A percentile compares a stretch with the other conserved stretches of the same genome.
Conservation (phyloP, 1,284 basidiomycete species). For the Fistulinella cinereoalba region DNA sequence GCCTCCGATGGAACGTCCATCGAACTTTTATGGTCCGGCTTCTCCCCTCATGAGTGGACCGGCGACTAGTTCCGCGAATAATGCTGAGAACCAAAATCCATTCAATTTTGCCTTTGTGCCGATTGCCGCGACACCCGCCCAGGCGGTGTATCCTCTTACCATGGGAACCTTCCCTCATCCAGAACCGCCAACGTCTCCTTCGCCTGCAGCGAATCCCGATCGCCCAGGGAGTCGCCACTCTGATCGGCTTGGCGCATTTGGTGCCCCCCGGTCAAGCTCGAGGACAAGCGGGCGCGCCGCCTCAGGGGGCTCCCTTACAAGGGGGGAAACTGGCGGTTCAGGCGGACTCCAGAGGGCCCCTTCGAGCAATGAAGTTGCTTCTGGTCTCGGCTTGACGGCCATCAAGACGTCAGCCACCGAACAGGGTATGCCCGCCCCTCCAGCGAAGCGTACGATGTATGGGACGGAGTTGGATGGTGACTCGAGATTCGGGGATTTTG, state of each 20-base stretch:
- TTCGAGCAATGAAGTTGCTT: constrained; percentile 39
- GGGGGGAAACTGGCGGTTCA: constrained; percentile 31
- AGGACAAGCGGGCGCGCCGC: constrained; percentile 30
- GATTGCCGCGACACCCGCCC: constrained; percentile 51
- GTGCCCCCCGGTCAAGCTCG: constrained; percentile 31
- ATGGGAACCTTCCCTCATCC: constrained; percentile 59
- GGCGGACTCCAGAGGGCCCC: constrained; percentile 27
- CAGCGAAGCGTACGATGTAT: constrained; percentile 68
- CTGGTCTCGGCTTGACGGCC: constrained; percentile 37
- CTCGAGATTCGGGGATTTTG: constrained; percentile 78
- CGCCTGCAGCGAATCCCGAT: constrained; percentile 46
- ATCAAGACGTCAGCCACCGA: constrained; percentile 33
- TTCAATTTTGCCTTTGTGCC: constrained; percentile 54
- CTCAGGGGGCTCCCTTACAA: constrained; percentile 28
- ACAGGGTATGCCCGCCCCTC: constrained; percentile 31
- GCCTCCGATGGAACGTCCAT: constrained; percentile 49
- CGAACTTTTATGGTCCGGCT: constrained; percentile 47
- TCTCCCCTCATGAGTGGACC: constrained; percentile 35
- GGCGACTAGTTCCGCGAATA: constrained; percentile 44
- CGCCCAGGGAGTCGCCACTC: constrained; percentile 37
- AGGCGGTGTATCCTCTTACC: constrained; percentile 35
- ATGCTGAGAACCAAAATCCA: constrained; percentile 51
- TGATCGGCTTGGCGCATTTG: constrained; percentile 31
- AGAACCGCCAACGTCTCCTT: constrained; percentile 68
- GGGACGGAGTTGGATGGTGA: constrained; percentile 74